Percentiles rank a stretch among this genome's conserved stretches.
Evolutionary conservation across 2,329 filamentous ascomycete species (phyloP).

Genomic region (Hymenoscyphus occultus): DNA sequence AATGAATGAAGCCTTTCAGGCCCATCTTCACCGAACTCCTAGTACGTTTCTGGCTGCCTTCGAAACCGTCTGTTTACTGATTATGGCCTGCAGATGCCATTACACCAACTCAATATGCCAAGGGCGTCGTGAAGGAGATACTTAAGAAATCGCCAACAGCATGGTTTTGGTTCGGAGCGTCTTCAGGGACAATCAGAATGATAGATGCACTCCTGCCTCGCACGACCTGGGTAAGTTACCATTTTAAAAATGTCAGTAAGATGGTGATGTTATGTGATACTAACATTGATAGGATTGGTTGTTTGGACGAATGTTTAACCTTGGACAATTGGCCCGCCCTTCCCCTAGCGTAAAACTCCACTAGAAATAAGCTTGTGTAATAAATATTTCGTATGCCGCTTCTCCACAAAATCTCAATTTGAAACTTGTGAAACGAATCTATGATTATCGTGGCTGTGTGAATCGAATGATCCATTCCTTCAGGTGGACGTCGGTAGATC

Average conservation of each 20-base stretch:
- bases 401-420: background rate
- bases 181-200: slow-evolving; percentile 3
- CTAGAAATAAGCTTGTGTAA: slow-evolving; percentile 3
- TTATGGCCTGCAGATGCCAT: background rate
- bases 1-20: background rate
- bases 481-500: no score
- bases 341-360: background rate
- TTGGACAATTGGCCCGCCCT: background rate
- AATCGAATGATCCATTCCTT: no score
- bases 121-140: background rate
- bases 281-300: background rate
- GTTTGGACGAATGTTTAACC: slow-evolving; percentile 3
- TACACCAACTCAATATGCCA: background rate
- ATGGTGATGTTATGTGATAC: background rate
- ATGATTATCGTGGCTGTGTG: background rate
- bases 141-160: background rate
- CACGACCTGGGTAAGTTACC: background rate
- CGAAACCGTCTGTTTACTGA: background rate
- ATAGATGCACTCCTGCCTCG: background rate
- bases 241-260: background rate
- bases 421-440: background rate
- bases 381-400: background rate
- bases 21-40: background rate
- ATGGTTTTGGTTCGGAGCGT: slow-evolving; percentile 2
- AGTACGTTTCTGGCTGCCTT: background rate